Base-by-base conservation (phyloP, 495 filamentous ascomycete species). In the Rostrohypoxylon terebratum region DNA sequence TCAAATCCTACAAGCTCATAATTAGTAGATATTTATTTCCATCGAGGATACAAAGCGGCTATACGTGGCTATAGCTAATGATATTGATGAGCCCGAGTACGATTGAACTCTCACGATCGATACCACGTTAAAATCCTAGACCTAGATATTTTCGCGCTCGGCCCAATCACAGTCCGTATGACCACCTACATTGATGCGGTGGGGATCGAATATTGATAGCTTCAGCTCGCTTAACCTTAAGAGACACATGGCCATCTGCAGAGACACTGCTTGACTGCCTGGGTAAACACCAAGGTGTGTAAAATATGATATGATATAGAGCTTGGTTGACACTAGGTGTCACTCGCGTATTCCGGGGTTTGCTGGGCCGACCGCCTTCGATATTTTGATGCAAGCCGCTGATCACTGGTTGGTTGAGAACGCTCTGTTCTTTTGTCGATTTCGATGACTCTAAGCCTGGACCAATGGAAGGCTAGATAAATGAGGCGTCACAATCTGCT, bases 401-500 rank as follows among this genome's bases (percentile, higher is more conserved):
- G 25, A 55, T 55, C 51, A 34, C 13, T 55, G 14, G 31, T 14
- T 6, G 18, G 25, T 34, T 33, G 16, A 14, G 31, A 10, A 55
- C 34, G 25, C 51, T 55, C 25, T 31, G 51, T n/a, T 10, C 51
- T 55, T 55, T 55, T 55, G 51, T 25, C 23, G 20, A 16, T 16
- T 55, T 42, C 14, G 10, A 14, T 14, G 1, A n/a, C 28, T 18
- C 31, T 20, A 28, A 55, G 18, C 34, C 11, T 25, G 51, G 25
- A n/a, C 31, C 13, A 33, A 55, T 34, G 25, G 25, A 55, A 16
- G 2, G 10, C 11, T 20, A 50, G 11, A 50, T 50, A 55, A 55
- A 55, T 55, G 51, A 55, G 34, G 34, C 11, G 20, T 55, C 51
- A 55, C 28, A 55, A 55, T 55, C 51, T 55, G 8, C 16, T 48